Percentiles rank a stretch among this genome's conserved stretches.
Conservation (phyloP, 2,329 filamentous ascomycete genomes). For the Stachybotrys elegans region DNA sequence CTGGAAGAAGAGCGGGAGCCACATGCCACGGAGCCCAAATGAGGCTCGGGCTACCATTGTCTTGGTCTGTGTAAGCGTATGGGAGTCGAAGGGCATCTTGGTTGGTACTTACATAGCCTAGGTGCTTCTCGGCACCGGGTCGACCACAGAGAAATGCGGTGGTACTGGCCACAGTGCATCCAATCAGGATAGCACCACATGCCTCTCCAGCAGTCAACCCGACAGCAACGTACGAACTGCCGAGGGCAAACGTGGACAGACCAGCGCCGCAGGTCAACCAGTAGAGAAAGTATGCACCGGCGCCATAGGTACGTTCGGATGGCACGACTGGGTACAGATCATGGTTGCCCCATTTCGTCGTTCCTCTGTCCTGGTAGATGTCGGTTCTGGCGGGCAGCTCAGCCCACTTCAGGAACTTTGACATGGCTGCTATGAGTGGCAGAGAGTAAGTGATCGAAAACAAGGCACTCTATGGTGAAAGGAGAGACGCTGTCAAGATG, state of each 20-base stretch:
- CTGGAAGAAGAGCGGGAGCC: background rate
- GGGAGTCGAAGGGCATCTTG: background rate
- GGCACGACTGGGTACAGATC: background rate
- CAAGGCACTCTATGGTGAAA: too few relatives aligned
- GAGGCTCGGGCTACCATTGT: background rate
- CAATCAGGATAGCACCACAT: background rate
- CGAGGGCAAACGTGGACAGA: background rate
- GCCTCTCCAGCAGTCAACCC: background rate
- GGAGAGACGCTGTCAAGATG: too few relatives aligned
- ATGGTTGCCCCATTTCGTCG: background rate
- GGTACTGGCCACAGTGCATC: background rate
- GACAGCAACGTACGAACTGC: background rate
- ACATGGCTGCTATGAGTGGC: background rate
- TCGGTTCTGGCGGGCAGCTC: background rate
- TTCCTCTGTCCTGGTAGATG: background rate
- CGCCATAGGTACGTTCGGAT: background rate
- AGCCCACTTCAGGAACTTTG: slow-evolving; percentile 1
- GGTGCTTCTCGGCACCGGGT: background rate
- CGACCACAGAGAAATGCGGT: background rate
- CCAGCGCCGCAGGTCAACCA: background rate
- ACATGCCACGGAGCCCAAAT: background rate
- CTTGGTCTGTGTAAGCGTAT: background rate
- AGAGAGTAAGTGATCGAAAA: too few relatives aligned
- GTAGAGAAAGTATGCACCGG: background rate
- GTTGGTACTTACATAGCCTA: background rate